Base-by-base conservation (phyloP, 441 rosid species). In the Pelargonium australe region DNA sequence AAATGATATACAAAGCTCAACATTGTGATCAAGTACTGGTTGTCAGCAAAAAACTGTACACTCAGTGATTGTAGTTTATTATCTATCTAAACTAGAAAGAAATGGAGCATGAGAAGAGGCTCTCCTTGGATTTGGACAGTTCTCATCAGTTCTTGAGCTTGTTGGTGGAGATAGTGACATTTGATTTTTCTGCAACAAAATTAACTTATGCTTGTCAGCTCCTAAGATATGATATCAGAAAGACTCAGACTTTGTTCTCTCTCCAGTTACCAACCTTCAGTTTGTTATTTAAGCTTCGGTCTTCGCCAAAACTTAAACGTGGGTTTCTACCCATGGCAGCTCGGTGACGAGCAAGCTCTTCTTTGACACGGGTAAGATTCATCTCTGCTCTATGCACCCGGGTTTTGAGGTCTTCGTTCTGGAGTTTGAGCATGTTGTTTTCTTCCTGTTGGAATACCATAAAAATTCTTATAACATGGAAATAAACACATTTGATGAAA, bases 311-410 rank as follows among this genome's bases (percentile, higher is more conserved):
- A 69, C 84, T 79, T 51, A 87, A 60, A 23, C 70, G 51, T 9
- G 87, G 80, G 73, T 70, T 77, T 74, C 80, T 87, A 72, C 92
- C 95, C 0, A 70, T 68, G 72, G 97, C 85, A 63, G 87, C 76
- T 64, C 96, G 89, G 74, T 86, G 82, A 40, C 79, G 89, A 57
- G 87, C 87, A 43, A 92, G 91, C 84, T 95, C 99, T 75, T 95
- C 97, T 84, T 81, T 91, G 65, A 84, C 84, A 40, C 95, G 92
- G 61, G 85, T 83, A 70, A 87, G 82, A 40, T 75, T 80, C 64
- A 80, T 76, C 79, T 90, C 93, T 12, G 87, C 75, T 66, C 85
- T 80, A 64, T 81, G 76, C 74, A 95, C 77, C 81, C 86, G 91
- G 34, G 85, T 68, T 70, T 78, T 72, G 28, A 95, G 96, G 53